These are phyloP conservation scores for Cyclocybe aegerita DNA, from an alignment of 768 basidiomycete species.

Conservation along the genomic window DNA sequence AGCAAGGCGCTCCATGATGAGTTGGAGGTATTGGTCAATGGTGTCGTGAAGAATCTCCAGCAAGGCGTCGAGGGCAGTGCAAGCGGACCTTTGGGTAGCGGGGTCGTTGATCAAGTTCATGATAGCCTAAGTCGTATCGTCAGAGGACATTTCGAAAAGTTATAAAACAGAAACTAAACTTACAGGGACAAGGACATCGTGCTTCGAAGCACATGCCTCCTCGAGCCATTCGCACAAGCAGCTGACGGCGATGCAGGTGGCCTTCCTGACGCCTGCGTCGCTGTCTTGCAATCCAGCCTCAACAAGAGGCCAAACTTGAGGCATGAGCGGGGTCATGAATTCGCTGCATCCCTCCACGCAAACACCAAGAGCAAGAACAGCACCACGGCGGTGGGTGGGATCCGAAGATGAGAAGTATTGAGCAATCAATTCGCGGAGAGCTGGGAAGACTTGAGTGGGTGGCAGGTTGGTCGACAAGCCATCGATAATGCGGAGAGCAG, in stretches of 20 bases:
- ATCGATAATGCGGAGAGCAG: constrained; percentile 93
- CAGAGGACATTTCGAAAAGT: constrained; percentile 2
- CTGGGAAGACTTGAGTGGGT: constrained; percentile 93
- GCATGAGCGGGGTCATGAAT: constrained; percentile 93
- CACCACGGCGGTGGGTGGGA: constrained; percentile 80
- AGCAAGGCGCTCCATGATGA: constrained; percentile 93
- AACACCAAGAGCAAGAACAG: constrained; percentile 93
- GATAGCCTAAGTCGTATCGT: constrained; percentile 55
- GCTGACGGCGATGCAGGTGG: constrained; percentile 93
- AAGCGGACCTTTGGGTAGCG: constrained; percentile 88
- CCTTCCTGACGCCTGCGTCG: constrained; percentile 87
- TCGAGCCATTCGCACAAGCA: constrained; percentile 98
- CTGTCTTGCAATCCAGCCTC: constrained; percentile 83
- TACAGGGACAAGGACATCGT: constrained; percentile 83
- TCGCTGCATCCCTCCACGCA: constrained; percentile 97
- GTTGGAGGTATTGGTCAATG: constrained; percentile 86
- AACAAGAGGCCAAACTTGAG: constrained; percentile 90
- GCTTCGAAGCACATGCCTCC: constrained; percentile 85
- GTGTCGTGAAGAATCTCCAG: constrained; percentile 91
- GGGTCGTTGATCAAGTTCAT: constrained; percentile 89
- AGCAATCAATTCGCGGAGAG: constrained; percentile 78
- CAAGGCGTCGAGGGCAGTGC: constrained; percentile 93
- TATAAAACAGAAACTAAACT: constrained; percentile 23
- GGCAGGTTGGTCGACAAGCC: constrained; percentile 89
- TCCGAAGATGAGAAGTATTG: constrained; percentile 84